These are phyloP conservation scores for Telfairia occidentalis DNA, from an alignment of 331 rosid genomes.

Conservation along the genomic window DNA sequence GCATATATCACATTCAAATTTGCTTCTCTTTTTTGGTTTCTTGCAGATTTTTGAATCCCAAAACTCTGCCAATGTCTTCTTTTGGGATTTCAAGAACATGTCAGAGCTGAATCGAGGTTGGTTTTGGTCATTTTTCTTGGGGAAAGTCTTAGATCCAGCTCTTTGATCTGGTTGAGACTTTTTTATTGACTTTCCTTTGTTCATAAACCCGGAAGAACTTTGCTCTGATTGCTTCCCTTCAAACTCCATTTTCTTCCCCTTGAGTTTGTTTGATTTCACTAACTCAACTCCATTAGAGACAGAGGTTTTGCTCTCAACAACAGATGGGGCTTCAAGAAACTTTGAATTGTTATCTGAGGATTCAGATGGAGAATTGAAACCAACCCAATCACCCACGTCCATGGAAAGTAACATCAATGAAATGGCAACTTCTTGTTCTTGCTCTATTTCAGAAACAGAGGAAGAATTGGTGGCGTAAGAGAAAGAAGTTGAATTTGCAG, in stretches of 20 bases:
- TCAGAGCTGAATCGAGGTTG: constrained; percentile 12
- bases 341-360: constrained; percentile 55
- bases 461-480: constrained; percentile 33
- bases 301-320: constrained; percentile 23
- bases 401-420: constrained; percentile 83
- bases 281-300: constrained; percentile 13
- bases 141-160: constrained; percentile 12
- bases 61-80: constrained; percentile 15
- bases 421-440: constrained; percentile 81
- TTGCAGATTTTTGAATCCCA: constrained; percentile 31
- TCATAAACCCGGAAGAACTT: neutral
- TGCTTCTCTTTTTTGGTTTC: constrained; percentile 42
- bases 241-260: constrained; percentile 21
- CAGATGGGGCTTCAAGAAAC: constrained; percentile 38
- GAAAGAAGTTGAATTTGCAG: constrained; percentile 29
- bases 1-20: constrained; percentile 69
- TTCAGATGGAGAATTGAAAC: constrained; percentile 32
- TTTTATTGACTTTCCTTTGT: constrained; percentile 26
- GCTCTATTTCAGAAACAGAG: constrained; percentile 55
- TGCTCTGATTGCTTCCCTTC: constrained; percentile 10
- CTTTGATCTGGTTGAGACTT: constrained; percentile 24
- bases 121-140: neutral
- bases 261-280: constrained; percentile 23
- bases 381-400: constrained; percentile 46
- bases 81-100: constrained; percentile 15